A percentile compares a stretch with the other conserved stretches of the same genome.
Evolutionary conservation across 306 rosid genomes (phyloP).

Genomic region (Cotoneaster glaucophyllus): DNA sequence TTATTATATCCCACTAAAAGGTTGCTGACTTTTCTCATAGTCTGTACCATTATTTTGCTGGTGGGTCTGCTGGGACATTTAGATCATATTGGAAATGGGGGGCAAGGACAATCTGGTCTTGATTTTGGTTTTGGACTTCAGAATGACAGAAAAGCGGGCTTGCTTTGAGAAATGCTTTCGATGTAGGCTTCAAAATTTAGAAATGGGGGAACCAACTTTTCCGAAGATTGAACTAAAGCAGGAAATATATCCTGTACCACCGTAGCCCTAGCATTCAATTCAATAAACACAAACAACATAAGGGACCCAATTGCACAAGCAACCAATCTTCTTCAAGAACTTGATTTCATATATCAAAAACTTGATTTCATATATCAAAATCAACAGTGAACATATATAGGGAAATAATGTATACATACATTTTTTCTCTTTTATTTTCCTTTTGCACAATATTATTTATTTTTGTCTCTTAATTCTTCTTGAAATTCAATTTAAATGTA

Average conservation of each 20-base stretch:
- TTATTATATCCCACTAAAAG: conserved; percentile 31
- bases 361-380: too few relatives aligned
- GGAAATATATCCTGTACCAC: background rate
- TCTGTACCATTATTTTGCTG: conserved; percentile 34
- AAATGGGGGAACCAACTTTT: background rate
- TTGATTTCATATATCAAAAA: too few relatives aligned
- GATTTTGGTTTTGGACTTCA: conserved; percentile 41
- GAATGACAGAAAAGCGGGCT: conserved; percentile 11
- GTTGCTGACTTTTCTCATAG: conserved; percentile 17
- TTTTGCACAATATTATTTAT: background rate
- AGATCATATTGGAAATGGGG: conserved; percentile 37
- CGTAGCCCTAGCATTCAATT: background rate
- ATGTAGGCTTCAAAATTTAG: background rate
- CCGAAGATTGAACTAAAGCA: background rate
- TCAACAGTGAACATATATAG: too few relatives aligned
- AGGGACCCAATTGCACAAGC: conserved; percentile 4
- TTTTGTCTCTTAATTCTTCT: background rate
- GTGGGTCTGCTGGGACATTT: conserved; percentile 37
- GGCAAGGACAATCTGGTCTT: conserved; percentile 39
- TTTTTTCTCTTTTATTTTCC: background rate
- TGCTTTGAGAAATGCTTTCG: background rate
- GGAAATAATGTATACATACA: background rate
- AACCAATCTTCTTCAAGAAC: background rate
- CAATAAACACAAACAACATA: conserved; percentile 1
- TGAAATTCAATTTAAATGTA: background rate